A percentile compares a stretch with the other conserved stretches of the same genome.
These are phyloP conservation scores for Articulospora tetracladia DNA, from an alignment of 495 filamentous ascomycete species.

Conservation along the genomic window DNA sequence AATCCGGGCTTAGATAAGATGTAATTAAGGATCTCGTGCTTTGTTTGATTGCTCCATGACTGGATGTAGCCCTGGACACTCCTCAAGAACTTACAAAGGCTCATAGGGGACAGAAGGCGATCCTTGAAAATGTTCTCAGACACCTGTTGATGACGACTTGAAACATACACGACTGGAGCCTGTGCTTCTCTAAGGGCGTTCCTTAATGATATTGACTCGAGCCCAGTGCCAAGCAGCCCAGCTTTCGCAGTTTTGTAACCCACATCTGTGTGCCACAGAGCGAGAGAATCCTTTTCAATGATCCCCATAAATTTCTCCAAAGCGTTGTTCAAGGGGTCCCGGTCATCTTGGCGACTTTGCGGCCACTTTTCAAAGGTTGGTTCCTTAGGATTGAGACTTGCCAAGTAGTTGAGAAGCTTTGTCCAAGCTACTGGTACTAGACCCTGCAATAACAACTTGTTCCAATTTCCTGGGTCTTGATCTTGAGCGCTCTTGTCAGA, in stretches of 20 bases:
- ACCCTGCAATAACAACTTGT: constrained; percentile 32
- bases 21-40: constrained; percentile 18
- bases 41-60: constrained; percentile 9
- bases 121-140: constrained; percentile 6
- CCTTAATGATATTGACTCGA: constrained; percentile 6
- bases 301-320: constrained; percentile 11
- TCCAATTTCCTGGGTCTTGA: constrained; percentile 29
- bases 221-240: constrained; percentile 7
- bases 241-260: constrained; percentile 8
- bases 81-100: constrained; percentile 9
- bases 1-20: constrained; percentile 9
- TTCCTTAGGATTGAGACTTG: constrained; percentile 2
- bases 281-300: constrained; percentile 11
- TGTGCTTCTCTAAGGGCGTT: constrained; percentile 16
- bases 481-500: constrained; percentile 26
- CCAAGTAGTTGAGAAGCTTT: constrained; percentile 13
- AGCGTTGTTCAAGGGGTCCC: constrained; percentile 9
- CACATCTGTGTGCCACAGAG: constrained; percentile 15
- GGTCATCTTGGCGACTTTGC: not conserved
- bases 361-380: constrained; percentile 14
- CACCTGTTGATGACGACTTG: not conserved
- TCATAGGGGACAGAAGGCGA: constrained; percentile 2
- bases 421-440: constrained; percentile 32
- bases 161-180: constrained; percentile 15
- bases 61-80: not conserved